Conservation (phyloP, 2,329 filamentous ascomycete species). For the Fusarium palustre region DNA sequence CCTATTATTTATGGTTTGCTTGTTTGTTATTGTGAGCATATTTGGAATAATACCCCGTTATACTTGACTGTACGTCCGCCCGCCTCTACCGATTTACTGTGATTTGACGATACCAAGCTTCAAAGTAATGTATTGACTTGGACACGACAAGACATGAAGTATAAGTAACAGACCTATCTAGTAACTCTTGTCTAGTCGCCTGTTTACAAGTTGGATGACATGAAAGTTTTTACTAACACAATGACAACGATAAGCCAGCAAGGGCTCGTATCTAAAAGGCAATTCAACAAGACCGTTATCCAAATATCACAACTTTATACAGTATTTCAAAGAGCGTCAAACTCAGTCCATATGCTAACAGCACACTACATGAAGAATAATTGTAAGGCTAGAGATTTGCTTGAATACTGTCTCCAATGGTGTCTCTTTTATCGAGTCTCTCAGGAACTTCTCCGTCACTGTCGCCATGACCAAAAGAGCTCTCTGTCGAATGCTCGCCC, state of each 20-base stretch:
- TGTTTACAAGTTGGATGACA: background rate
- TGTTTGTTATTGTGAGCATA: constrained; percentile 44
- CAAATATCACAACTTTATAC: background rate
- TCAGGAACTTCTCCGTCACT: background rate
- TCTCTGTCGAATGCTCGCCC: background rate
- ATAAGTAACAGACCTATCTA: background rate
- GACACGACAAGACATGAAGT: background rate
- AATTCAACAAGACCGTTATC: background rate
- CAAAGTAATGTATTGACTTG: background rate
- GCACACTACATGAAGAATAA: background rate
- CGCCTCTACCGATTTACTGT: background rate
- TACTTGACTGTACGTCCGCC: constrained; percentile 6
- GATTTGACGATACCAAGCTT: background rate
- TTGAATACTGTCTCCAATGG: background rate
- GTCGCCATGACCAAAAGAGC: background rate
- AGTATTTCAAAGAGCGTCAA: background rate
- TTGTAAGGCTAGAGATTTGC: background rate
- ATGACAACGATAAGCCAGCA: background rate
- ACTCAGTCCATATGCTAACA: no score
- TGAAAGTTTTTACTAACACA: background rate
- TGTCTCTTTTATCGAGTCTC: background rate
- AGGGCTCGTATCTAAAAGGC: background rate
- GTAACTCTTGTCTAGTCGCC: background rate
- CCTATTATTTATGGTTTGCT: constrained; percentile 41
- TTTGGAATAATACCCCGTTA: constrained; percentile 48